A percentile compares a stretch with the other conserved stretches of the same genome.
Conservation (phyloP, 192 early-diverging fungal genomes). For the Spinellus fusiger region DNA sequence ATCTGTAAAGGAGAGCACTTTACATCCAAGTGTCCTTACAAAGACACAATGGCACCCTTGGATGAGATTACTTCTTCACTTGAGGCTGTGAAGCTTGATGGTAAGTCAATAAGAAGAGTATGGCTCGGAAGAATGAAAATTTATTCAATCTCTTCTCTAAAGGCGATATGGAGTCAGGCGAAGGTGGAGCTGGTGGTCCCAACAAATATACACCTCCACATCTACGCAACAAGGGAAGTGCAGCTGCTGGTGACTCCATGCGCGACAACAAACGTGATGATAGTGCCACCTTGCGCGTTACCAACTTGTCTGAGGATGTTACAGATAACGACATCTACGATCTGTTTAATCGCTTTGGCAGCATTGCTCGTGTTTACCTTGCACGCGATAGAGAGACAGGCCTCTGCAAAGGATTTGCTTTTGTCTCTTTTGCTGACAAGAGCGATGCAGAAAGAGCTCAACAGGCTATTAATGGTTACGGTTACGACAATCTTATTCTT, state of each 20-base stretch:
- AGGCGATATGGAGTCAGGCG: neutral
- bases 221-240: constrained; percentile 59
- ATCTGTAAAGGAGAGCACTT: constrained; percentile 96
- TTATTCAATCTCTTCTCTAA: neutral
- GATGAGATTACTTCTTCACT: constrained; percentile 54
- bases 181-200: constrained; percentile 22
- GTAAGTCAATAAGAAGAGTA: constrained; percentile 20
- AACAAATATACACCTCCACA: constrained; percentile 85
- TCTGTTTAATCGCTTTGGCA: constrained; percentile 83
- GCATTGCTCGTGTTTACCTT: constrained; percentile 77
- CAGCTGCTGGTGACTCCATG: constrained; percentile 39
- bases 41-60: constrained; percentile 82
- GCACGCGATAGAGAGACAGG: constrained; percentile 80
- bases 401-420: constrained; percentile 92
- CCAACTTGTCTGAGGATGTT: constrained; percentile 93
- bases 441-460: constrained; percentile 81
- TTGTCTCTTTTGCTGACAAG: constrained; percentile 80
- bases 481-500: constrained; percentile 95
- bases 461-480: constrained; percentile 85
- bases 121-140: neutral
- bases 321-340: constrained; percentile 86
- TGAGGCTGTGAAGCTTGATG: constrained; percentile 38
- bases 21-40: constrained; percentile 97
- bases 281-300: constrained; percentile 77
- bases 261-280: constrained; percentile 59